Base-by-base conservation (phyloP, 805 yeast species). In the Metschnikowia hibisci region DNA sequence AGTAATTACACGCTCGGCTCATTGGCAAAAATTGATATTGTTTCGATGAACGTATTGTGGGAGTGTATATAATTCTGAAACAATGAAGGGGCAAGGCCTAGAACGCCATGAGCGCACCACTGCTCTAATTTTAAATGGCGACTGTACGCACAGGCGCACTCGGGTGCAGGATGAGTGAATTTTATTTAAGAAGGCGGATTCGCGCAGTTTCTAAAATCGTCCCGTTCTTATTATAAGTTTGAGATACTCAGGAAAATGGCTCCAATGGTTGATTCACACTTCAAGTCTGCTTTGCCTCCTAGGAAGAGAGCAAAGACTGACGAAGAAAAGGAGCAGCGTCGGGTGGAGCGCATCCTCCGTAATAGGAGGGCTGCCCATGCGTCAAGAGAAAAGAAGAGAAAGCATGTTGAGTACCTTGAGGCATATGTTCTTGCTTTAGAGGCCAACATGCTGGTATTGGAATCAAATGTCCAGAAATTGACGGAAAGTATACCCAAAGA, bases 331-430 rank as follows among this genome's bases (percentile, higher is more conserved):
- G 98, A 93, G 65, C 98, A 91, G 69, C 82, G 98, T 52, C 78
- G 96, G 36, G 81, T 90, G 42, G 98, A 93, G 67, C 75, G 99
- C 40, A 90, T 93, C 39, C 73, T 91, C 56, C 78, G 99, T 62
- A 91, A 91, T 66, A 80, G 98, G 59, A 84, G 91, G 61, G 98
- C 98, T 12, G 99, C 99, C 37, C 98, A 91, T 63, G 96, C 96
- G 41, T 87, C 96, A 23, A 79, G 99, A 53, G 99, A 93, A 61
- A 90, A 91, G 78, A 91, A 91, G 77, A 79, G 98, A 61, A 80
- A 82, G 60, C 96, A 91, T 61, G 84, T 93, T 44, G 96, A 89
- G 64, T 81, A 78, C 49, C 74, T 93, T 53, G 97, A 91, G 64
- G 63, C 70, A 30, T 78, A 77, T 51, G 81, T 76, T 30, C 53